Conservation (phyloP, 139 green algal genomes). For the Cymbomonas tetramitiformis region DNA sequence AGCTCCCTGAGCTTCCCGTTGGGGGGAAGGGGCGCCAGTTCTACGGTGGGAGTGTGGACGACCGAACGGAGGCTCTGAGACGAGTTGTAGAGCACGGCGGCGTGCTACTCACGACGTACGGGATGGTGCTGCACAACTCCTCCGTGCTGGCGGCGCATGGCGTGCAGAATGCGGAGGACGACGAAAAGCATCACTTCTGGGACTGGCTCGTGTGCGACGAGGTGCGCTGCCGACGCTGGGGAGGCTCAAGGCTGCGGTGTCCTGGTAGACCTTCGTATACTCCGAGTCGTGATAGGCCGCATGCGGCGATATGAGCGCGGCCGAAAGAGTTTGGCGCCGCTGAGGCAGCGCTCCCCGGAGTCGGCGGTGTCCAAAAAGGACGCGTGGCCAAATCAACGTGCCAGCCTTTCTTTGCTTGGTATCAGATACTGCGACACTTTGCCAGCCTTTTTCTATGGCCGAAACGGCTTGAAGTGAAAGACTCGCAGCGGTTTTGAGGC, state of each 20-base stretch:
- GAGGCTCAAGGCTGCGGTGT: background rate
- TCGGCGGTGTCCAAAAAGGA: no score
- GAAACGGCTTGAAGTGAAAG: background rate
- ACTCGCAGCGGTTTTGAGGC: background rate
- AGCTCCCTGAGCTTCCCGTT: background rate
- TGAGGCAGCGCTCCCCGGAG: no score
- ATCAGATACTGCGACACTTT: no score
- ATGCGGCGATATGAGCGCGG: no score
- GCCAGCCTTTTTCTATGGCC: no score
- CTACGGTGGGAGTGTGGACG: background rate
- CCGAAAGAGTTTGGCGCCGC: no score
- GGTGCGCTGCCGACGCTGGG: constrained; percentile 20
- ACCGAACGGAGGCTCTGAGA: background rate
- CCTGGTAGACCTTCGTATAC: background rate
- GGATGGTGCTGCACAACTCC: constrained; percentile 73
- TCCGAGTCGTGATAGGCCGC: no score
- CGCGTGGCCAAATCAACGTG: no score
- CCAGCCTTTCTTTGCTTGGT: no score
- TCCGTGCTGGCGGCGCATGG: constrained; percentile 23
- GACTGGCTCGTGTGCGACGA: constrained; percentile 80
- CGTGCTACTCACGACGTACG: constrained; percentile 83
- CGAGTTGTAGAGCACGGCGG: constrained; percentile 25
- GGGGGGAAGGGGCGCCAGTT: background rate
- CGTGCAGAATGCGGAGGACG: constrained; percentile 3
- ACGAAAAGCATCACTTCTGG: constrained; percentile 40